Conservation (phyloP, 192 early-diverging fungal genomes). For the Chytriomyces confervae region DNA sequence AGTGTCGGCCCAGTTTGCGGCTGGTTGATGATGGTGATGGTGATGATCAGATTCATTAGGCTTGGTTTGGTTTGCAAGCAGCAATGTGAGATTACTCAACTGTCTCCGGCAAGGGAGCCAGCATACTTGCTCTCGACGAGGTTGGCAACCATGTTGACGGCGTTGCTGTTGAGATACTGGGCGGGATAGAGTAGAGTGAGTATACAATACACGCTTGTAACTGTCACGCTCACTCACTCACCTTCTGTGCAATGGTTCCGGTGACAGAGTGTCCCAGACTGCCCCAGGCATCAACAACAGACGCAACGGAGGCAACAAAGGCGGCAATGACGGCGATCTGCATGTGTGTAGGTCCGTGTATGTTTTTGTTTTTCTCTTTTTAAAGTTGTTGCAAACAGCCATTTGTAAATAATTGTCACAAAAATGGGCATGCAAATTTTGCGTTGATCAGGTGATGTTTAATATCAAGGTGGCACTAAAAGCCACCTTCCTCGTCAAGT, state of each 20-base stretch:
- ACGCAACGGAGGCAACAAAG: background rate
- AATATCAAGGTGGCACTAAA: too few species aligned
- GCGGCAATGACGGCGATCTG: background rate
- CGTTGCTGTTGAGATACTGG: constrained; percentile 23
- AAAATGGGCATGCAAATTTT: too few species aligned
- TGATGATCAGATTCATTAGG: background rate
- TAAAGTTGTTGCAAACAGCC: too few species aligned
- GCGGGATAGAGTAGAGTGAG: background rate
- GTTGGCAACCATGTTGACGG: background rate
- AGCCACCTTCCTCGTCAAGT: too few species aligned
- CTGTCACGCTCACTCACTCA: background rate
- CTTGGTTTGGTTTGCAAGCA: background rate
- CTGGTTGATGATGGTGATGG: background rate
- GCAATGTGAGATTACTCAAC: too few species aligned
- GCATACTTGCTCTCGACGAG: constrained; percentile 3
- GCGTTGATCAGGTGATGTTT: too few species aligned
- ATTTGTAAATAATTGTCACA: too few species aligned
- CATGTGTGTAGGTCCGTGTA: background rate
- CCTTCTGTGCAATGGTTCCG: constrained; percentile 20
- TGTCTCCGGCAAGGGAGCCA: background rate
- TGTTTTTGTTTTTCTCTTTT: too few species aligned
- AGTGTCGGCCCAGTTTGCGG: constrained; percentile 31
- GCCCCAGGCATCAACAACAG: constrained; percentile 12
- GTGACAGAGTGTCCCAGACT: constrained; percentile 14
- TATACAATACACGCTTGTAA: background rate